Conservation (phyloP, 2,329 filamentous ascomycete genomes). For the Xylariales sp. region DNA sequence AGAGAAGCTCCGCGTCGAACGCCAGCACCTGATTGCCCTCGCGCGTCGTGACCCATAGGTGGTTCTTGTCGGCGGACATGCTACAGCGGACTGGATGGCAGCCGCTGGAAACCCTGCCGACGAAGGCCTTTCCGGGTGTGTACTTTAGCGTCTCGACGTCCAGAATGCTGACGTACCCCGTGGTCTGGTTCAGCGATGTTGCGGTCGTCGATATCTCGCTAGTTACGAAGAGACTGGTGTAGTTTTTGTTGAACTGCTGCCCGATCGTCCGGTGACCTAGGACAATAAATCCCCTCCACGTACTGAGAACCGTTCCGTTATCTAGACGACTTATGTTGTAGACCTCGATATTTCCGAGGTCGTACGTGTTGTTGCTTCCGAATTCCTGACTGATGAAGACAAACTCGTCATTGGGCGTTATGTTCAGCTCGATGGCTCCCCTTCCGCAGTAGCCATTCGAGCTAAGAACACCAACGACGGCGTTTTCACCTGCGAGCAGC, state of each 20-base stretch:
- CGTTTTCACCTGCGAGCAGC: not conserved
- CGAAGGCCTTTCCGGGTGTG: constrained; percentile 1
- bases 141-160: constrained; percentile 3
- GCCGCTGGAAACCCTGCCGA: not conserved
- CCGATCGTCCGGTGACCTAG: constrained; percentile 1
- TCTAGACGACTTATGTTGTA: constrained; percentile 1
- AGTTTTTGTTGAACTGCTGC: constrained; percentile 3
- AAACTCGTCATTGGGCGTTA: constrained; percentile 4
- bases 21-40: not conserved
- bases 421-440: constrained; percentile 2
- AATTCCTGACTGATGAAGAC: constrained; percentile 6
- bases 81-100: constrained; percentile 3
- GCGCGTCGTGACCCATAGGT: constrained; percentile 4
- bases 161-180: constrained; percentile 1
- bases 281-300: constrained; percentile 1
- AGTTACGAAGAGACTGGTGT: constrained; percentile 4
- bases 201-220: constrained; percentile 3
- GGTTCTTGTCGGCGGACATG: not conserved
- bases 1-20: constrained; percentile 1
- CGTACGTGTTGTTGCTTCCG: constrained; percentile 3
- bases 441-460: not conserved
- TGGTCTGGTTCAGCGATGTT: not conserved
- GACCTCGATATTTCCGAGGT: constrained; percentile 3
- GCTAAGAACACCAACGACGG: not conserved
- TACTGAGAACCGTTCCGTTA: not conserved